Evolutionary conservation across 2,329 filamentous ascomycete genomes (phyloP), one percentile per base, ranked within the genome.

Genomic region (Orbilia blumenaviensis): DNA sequence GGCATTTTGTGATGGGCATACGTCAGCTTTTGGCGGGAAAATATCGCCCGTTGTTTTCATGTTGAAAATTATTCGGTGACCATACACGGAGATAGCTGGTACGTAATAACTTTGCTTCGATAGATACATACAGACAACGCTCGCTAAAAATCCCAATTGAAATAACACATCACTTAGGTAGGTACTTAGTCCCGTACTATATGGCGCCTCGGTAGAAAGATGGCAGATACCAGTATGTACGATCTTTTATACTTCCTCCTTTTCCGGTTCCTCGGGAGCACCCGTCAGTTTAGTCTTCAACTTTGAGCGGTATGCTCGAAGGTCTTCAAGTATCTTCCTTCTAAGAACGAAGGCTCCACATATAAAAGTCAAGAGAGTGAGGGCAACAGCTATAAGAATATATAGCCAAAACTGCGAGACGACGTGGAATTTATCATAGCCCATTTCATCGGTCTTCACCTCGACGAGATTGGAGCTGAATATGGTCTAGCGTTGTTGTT

Each of bases 401-500:
- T 72, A 72, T 14, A 72, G 8, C 67, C 67, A 72, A 21, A 72
- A 72, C 16, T 72, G 67, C n/a, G 67, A 72, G 8, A 72, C 67
- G n/a, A 42, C n/a, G 3, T 60, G 67, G 23, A 72, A 72, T 0
- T 18, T 41, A 16, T 25, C 63, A 1, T 25, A 23, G 0, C 67
- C 67, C 0, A 36, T 58, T 7, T 48, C 58, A 10, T 29, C 41
- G 5, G 46, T 50, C 41, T 38, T 66, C 7, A 66, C 27, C 21
- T 64, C 60, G 14, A 72, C 60, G 2, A 72, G 41, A 34, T 66
- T 66, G 3, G 67, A 72, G 27, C 67, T 72, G 16, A 72, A 72
- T 42, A 72, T 62, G 10, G 67, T 72, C 67, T 72, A 23, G 16
- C 18, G 18, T 36, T 6, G 4, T 8, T 9, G 7, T 2, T 48